Conservation (phyloP, 2,329 filamentous ascomycete species). For the Coleophoma cylindrospora region DNA sequence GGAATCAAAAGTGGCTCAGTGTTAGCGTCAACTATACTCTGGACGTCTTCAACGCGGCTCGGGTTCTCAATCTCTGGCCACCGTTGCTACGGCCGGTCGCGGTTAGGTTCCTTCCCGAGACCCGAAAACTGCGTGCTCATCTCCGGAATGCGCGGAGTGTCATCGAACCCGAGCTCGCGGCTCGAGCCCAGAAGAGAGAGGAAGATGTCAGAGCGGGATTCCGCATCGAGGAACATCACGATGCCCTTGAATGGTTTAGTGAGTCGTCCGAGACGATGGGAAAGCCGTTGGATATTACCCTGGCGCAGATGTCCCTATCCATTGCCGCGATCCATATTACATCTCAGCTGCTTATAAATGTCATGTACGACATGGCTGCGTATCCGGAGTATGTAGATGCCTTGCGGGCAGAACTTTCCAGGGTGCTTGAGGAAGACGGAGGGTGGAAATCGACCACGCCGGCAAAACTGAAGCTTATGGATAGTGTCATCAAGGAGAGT, state of each 20-base stretch:
- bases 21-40: slow-evolving; percentile 36
- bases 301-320: slow-evolving; percentile 28
- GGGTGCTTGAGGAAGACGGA: slow-evolving; percentile 26
- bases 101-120: slow-evolving; percentile 36
- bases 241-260: slow-evolving; percentile 39
- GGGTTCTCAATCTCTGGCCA: slow-evolving; percentile 34
- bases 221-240: slow-evolving; percentile 21
- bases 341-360: slow-evolving; percentile 29
- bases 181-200: neutral
- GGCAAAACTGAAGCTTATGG: slow-evolving; percentile 23
- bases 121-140: slow-evolving; percentile 29
- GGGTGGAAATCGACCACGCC: slow-evolving; percentile 15
- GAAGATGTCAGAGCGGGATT: neutral
- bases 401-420: slow-evolving; percentile 35
- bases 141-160: slow-evolving; percentile 30
- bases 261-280: slow-evolving; percentile 24
- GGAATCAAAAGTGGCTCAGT: slow-evolving; percentile 39
- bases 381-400: slow-evolving; percentile 33
- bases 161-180: slow-evolving; percentile 13
- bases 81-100: slow-evolving; percentile 31
- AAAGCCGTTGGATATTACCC: slow-evolving; percentile 22
- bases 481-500: slow-evolving; percentile 33
- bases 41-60: slow-evolving; percentile 29
- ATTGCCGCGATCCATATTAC: slow-evolving; percentile 47
- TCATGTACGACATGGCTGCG: slow-evolving; percentile 32